Percentiles rank a stretch among this genome's conserved stretches.
These are phyloP conservation scores for Ambrosiella xylebori DNA, from an alignment of 2,329 filamentous ascomycete genomes.

Conservation along the genomic window DNA sequence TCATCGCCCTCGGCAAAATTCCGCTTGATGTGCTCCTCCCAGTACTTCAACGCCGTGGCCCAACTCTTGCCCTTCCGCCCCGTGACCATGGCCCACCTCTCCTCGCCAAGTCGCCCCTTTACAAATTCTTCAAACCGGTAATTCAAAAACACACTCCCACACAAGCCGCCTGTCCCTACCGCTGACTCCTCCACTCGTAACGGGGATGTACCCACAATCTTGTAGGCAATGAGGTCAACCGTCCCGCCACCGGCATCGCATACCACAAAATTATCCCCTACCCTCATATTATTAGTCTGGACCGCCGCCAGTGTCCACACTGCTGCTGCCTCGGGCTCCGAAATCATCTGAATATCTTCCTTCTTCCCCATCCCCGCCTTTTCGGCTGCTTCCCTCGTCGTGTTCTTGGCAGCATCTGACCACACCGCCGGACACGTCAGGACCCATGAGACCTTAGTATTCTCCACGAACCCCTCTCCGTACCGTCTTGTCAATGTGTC, in stretches of 20 bases:
- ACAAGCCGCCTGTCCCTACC: slow-evolving; percentile 61
- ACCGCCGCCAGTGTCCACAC: slow-evolving; percentile 68
- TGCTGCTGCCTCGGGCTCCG: slow-evolving; percentile 63
- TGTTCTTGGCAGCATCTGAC: slow-evolving; percentile 74
- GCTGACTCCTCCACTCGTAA: slow-evolving; percentile 62
- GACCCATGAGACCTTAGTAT: slow-evolving; percentile 61
- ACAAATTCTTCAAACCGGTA: slow-evolving; percentile 69
- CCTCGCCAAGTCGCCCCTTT: slow-evolving; percentile 45
- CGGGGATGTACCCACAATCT: slow-evolving; percentile 56
- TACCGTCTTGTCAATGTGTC: slow-evolving; percentile 58
- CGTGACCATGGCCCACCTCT: slow-evolving; percentile 58
- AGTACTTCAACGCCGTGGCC: slow-evolving; percentile 64
- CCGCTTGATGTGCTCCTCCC: slow-evolving; percentile 71
- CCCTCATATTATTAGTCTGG: slow-evolving; percentile 53
- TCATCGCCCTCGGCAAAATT: slow-evolving; percentile 67
- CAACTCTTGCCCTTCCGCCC: slow-evolving; percentile 61
- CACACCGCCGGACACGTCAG: slow-evolving; percentile 71
- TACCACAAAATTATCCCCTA: slow-evolving; percentile 49
- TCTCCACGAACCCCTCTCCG: slow-evolving; percentile 61
- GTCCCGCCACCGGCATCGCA: slow-evolving; percentile 47
- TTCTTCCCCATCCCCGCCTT: slow-evolving; percentile 58
- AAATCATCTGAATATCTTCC: slow-evolving; percentile 60
- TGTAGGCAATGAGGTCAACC: slow-evolving; percentile 66
- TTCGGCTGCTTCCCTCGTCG: slow-evolving; percentile 61
- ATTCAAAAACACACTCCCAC: slow-evolving; percentile 64